Conservation (phyloP, 768 basidiomycete genomes). For the Cyclocybe aegerita region DNA sequence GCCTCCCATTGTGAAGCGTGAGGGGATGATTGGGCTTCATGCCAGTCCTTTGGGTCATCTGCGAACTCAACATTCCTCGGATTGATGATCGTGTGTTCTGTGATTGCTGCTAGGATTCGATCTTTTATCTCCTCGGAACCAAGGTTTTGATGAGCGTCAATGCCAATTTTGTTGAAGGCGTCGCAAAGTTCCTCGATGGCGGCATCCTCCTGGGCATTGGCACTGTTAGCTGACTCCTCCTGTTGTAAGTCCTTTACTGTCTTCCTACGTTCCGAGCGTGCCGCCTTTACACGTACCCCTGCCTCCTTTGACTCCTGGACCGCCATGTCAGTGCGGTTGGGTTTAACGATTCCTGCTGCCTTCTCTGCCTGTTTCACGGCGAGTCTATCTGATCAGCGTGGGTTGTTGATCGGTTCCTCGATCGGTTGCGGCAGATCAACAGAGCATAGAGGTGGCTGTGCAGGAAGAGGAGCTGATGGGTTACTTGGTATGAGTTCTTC, state of each 20-base stretch:
- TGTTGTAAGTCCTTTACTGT: neutral
- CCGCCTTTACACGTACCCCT: neutral
- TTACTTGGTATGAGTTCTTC: neutral
- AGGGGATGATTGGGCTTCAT: conserved; percentile 23
- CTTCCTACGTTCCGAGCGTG: neutral
- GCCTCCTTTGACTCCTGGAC: neutral
- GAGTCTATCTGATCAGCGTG: conserved; percentile 2
- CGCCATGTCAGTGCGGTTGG: neutral
- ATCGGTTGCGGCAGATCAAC: neutral
- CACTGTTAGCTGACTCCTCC: conserved; percentile 3
- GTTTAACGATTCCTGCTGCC: neutral
- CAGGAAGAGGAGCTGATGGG: neutral
- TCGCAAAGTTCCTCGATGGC: neutral
- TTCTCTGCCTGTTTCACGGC: neutral
- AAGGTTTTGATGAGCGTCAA: neutral
- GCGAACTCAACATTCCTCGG: neutral
- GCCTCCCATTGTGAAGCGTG: conserved; percentile 19
- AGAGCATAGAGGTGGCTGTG: neutral
- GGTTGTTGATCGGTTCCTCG: too few species aligned
- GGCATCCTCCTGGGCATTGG: neutral
- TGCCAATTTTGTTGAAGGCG: neutral
- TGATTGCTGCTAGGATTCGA: conserved; percentile 7
- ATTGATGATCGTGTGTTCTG: neutral
- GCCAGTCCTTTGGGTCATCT: conserved; percentile 13
- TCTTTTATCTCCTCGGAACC: conserved; percentile 1